phyloP scores from a whole-genome alignment of 2,329 filamentous ascomycete genomes.

The Ascochyta pisi region DNA sequence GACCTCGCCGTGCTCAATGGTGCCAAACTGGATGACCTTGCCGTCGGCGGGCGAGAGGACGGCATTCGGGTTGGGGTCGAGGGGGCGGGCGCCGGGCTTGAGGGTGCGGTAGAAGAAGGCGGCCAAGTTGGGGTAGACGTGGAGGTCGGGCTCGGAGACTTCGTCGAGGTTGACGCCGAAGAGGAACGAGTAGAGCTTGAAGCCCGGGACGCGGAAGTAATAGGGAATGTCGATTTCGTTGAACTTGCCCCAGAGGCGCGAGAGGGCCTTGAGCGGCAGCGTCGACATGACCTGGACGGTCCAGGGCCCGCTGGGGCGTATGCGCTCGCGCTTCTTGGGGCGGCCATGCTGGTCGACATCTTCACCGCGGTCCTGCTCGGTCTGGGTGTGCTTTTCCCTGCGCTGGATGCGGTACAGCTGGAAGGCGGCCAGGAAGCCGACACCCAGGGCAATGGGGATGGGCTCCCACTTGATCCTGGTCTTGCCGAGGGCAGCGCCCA shows the following conservation, averaged over 20 bases:
- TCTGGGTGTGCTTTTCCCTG: constrained; percentile 54
- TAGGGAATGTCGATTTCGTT: constrained; percentile 90
- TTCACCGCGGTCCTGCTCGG: constrained; percentile 54
- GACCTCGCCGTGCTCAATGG: constrained; percentile 90
- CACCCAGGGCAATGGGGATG: constrained; percentile 84
- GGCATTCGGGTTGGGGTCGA: constrained; percentile 81
- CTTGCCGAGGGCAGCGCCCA: constrained; percentile 64
- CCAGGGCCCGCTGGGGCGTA: constrained; percentile 87
- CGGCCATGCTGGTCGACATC: constrained; percentile 52
- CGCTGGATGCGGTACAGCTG: constrained; percentile 80
- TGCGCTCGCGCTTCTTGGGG: constrained; percentile 64
- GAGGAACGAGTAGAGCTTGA: constrained; percentile 87
- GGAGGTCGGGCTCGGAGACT: constrained; percentile 86
- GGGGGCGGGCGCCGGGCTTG: constrained; percentile 84
- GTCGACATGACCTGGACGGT: constrained; percentile 95
- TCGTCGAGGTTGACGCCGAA: constrained; percentile 93
- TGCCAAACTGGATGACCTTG: constrained; percentile 87
- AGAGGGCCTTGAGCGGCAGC: constrained; percentile 87
- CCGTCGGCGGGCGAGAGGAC: constrained; percentile 90
- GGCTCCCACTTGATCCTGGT: constrained; percentile 86
- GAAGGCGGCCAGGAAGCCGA: constrained; percentile 81
- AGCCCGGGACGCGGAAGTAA: constrained; percentile 85
- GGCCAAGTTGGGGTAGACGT: constrained; percentile 88
- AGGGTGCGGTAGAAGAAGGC: constrained; percentile 96
- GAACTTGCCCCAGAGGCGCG: constrained; percentile 86